phyloP scores from a whole-genome alignment of 163 green algal genomes.

The Chlorella variabilis region DNA sequence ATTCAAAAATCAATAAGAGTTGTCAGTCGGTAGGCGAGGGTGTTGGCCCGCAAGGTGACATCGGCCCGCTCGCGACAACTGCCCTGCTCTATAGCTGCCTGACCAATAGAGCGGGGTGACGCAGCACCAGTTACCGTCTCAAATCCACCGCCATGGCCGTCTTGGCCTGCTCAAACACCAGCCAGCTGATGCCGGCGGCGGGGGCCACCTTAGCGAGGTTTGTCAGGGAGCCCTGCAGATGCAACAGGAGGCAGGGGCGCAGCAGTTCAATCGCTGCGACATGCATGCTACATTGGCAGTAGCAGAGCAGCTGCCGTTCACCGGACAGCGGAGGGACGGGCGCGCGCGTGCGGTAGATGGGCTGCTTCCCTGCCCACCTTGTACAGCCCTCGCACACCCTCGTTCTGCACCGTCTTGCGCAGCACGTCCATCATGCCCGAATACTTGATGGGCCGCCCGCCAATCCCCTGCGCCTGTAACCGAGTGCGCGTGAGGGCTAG shows the following conservation, averaged over 20 bases:
- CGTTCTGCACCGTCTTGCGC: slow-evolving; percentile 67
- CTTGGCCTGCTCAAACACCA: slow-evolving; percentile 90
- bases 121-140: slow-evolving; percentile 35
- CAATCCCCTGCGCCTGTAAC: slow-evolving; percentile 78
- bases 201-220: slow-evolving; percentile 92
- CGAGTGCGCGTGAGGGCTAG: slow-evolving; percentile 85
- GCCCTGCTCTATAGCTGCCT: too few relatives aligned
- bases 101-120: too few relatives aligned
- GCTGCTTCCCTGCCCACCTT: slow-evolving; percentile 69
- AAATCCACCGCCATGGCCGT: slow-evolving; percentile 69
- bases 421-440: slow-evolving; percentile 87
- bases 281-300: neutral
- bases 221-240: slow-evolving; percentile 77
- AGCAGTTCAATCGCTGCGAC: too few relatives aligned
- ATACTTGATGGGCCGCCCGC: slow-evolving; percentile 76
- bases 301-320: too few relatives aligned
- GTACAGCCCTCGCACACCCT: slow-evolving; percentile 86
- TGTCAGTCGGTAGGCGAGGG: too few relatives aligned
- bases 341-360: too few relatives aligned
- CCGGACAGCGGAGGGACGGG: too few relatives aligned
- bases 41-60: too few relatives aligned
- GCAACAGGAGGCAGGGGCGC: too few relatives aligned
- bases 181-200: slow-evolving; percentile 88
- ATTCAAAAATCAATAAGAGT: too few relatives aligned
- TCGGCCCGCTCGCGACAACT: too few relatives aligned